A percentile compares a stretch with the other conserved stretches of the same genome.
Evolutionary conservation across 2,329 filamentous ascomycete genomes (phyloP).

Genomic region (Juglanconis juglandina): DNA sequence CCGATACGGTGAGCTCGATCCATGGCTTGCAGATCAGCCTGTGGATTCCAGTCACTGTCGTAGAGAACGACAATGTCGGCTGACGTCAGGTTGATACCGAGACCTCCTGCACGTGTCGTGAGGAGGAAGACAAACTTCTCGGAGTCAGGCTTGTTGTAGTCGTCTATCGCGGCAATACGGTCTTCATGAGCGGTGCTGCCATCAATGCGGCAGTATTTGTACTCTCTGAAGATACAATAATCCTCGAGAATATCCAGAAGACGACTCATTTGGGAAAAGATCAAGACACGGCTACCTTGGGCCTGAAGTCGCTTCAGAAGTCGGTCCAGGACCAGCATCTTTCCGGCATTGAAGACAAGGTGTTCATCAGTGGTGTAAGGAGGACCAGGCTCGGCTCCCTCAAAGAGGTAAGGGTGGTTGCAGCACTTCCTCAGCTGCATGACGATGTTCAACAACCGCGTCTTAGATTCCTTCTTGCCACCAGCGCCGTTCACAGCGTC

Average conservation of each 20-base stretch:
- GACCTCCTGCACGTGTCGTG: constrained; percentile 89
- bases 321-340: constrained; percentile 96
- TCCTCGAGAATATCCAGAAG: constrained; percentile 95
- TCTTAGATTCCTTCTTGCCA: constrained; percentile 97
- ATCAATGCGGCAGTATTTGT: constrained; percentile 96
- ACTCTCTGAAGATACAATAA: constrained; percentile 93
- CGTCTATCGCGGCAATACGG: constrained; percentile 93
- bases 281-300: constrained; percentile 91
- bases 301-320: constrained; percentile 77
- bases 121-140: constrained; percentile 96
- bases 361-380: constrained; percentile 98
- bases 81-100: constrained; percentile 93
- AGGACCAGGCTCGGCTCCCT: constrained; percentile 93
- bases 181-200: constrained; percentile 96
- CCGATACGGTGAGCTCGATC: constrained; percentile 97
- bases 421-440: constrained; percentile 99
- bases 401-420: constrained; percentile 97
- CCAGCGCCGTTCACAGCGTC: constrained; percentile 96
- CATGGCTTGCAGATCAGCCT: constrained; percentile 98
- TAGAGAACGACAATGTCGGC: constrained; percentile 96
- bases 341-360: constrained; percentile 86
- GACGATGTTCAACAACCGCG: constrained; percentile 92
- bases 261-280: constrained; percentile 99
- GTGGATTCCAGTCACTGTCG: constrained; percentile 98
- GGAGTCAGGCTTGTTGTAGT: constrained; percentile 93